Evolutionary conservation across 345 rosid species (phyloP).

Genomic region (Theobroma cacao): DNA sequence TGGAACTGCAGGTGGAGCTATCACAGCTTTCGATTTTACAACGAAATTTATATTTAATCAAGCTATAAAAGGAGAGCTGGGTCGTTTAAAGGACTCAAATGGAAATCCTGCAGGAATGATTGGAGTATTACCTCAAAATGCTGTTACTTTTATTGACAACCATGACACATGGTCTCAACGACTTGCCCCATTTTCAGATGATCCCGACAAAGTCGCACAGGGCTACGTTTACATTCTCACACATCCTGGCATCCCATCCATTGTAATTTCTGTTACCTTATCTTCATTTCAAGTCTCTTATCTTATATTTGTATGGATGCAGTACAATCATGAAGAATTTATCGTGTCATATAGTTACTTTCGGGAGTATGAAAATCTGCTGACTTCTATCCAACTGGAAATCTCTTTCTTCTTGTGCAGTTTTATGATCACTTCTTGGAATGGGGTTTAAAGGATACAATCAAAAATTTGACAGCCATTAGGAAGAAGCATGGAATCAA

Average conservation of each 20-base stretch:
- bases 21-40: constrained; percentile 76
- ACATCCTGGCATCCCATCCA: constrained; percentile 71
- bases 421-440: constrained; percentile 78
- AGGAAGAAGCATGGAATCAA: constrained; percentile 46
- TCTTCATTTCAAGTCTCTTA: not conserved
- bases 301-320: too few species aligned
- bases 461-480: constrained; percentile 39
- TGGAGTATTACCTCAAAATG: constrained; percentile 59
- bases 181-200: constrained; percentile 52
- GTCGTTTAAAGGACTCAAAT: constrained; percentile 62
- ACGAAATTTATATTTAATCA: constrained; percentile 74
- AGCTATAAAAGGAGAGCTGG: constrained; percentile 68
- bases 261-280: constrained; percentile 34
- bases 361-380: not conserved
- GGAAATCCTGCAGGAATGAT: constrained; percentile 79
- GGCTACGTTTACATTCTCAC: constrained; percentile 85
- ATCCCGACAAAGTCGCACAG: constrained; percentile 66
- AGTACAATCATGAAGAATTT: too few species aligned
- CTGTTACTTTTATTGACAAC: constrained; percentile 79
- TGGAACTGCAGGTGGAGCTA: constrained; percentile 48
- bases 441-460: constrained; percentile 55
- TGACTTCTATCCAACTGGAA: not conserved
- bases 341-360: constrained; percentile 22
- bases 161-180: constrained; percentile 69
- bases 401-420: constrained; percentile 26